phyloP scores from a whole-genome alignment of 768 basidiomycete genomes.

The Asterophora parasitica region DNA sequence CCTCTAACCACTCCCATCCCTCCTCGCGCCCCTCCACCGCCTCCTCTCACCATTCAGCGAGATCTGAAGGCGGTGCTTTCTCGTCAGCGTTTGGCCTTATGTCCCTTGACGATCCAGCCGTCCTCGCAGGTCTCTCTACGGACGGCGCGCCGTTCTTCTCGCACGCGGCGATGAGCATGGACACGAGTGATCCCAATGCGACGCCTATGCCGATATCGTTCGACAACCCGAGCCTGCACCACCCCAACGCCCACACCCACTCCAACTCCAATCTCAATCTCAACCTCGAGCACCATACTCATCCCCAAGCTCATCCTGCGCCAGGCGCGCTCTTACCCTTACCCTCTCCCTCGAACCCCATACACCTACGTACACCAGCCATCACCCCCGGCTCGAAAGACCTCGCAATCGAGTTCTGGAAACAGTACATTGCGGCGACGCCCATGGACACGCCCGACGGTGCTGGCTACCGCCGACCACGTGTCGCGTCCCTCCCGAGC shows the following conservation, averaged over 20 bases:
- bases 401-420: constrained; percentile 64
- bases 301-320: too few relatives aligned
- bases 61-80: constrained; percentile 33
- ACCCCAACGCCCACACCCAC: constrained; percentile 21
- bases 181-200: constrained; percentile 12
- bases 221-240: constrained; percentile 5
- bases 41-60: constrained; percentile 1
- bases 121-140: constrained; percentile 53
- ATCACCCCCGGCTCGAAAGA: constrained; percentile 32
- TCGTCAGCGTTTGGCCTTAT: constrained; percentile 69
- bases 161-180: constrained; percentile 9
- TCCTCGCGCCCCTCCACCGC: background rate
- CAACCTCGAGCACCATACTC: too few relatives aligned
- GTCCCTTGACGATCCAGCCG: constrained; percentile 70
- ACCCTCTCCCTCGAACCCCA: too few relatives aligned
- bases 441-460: background rate
- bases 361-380: constrained; percentile 24
- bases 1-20: background rate
- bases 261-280: too few relatives aligned
- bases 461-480: constrained; percentile 28
- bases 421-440: constrained; percentile 44
- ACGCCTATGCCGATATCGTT: constrained; percentile 36
- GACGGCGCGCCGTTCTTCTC: constrained; percentile 65
- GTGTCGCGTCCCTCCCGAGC: constrained; percentile 67
- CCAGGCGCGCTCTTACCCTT: too few relatives aligned